Conservation (phyloP, 2,329 filamentous ascomycete genomes). For the Xylariaceae sp. region DNA sequence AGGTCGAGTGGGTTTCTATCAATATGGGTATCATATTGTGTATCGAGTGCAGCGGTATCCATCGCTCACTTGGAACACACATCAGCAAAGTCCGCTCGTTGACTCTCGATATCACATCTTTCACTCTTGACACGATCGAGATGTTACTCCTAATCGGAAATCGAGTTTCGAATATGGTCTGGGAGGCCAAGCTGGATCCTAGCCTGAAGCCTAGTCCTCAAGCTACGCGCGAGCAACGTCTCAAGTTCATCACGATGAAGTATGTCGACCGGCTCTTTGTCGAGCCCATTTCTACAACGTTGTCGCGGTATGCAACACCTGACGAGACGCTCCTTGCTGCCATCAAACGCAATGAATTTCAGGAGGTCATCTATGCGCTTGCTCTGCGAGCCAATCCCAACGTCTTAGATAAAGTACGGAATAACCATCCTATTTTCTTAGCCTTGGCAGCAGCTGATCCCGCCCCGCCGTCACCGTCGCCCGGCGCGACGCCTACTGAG, state of each 20-base stretch:
- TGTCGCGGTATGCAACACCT: slow-evolving; percentile 70
- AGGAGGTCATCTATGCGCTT: slow-evolving; percentile 85
- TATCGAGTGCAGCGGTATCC: slow-evolving; percentile 97
- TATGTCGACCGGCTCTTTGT: slow-evolving; percentile 83
- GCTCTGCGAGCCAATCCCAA: slow-evolving; percentile 86
- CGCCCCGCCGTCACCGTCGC: slow-evolving; percentile 68
- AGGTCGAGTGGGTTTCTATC: slow-evolving; percentile 98
- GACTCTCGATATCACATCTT: slow-evolving; percentile 91
- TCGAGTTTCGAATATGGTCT: slow-evolving; percentile 91
- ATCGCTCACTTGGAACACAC: slow-evolving; percentile 91
- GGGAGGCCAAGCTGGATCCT: slow-evolving; percentile 80
- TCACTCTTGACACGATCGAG: slow-evolving; percentile 95
- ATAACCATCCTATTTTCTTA: slow-evolving; percentile 83
- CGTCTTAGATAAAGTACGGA: slow-evolving; percentile 74
- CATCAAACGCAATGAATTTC: slow-evolving; percentile 94
- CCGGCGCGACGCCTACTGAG: slow-evolving; percentile 37
- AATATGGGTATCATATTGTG: slow-evolving; percentile 94
- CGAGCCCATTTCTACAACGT: slow-evolving; percentile 66
- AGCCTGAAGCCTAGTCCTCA: slow-evolving; percentile 67
- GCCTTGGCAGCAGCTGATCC: slow-evolving; percentile 91
- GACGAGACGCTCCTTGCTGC: slow-evolving; percentile 88
- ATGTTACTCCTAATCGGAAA: slow-evolving; percentile 88
- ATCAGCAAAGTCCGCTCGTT: slow-evolving; percentile 96
- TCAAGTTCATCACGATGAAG: slow-evolving; percentile 94
- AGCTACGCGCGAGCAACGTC: slow-evolving; percentile 79